Percentiles rank a stretch among this genome's conserved stretches.
Conservation (phyloP, 768 basidiomycete species). For the Guyanaporus albipodus region DNA sequence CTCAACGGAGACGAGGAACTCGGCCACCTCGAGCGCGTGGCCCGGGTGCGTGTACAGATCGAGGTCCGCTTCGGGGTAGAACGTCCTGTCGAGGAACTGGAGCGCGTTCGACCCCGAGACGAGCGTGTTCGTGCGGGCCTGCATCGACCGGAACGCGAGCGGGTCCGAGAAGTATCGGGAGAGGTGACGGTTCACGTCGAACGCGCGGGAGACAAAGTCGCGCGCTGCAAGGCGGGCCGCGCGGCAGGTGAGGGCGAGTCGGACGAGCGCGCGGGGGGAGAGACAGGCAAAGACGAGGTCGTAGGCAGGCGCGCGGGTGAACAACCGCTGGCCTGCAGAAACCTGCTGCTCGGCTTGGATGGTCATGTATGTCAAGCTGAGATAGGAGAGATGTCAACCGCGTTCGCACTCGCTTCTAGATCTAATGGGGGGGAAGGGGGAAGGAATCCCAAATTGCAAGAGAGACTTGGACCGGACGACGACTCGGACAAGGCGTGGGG, state of each 20-base stretch:
- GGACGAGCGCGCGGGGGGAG: conserved; percentile 24
- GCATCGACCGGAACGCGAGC: conserved; percentile 40
- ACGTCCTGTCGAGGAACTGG: conserved; percentile 46
- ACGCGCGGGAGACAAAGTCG: conserved; percentile 27
- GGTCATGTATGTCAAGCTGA: too few species aligned
- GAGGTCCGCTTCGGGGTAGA: conserved; percentile 46
- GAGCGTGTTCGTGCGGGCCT: conserved; percentile 41
- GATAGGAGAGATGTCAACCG: too few species aligned
- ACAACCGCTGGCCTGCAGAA: too few species aligned
- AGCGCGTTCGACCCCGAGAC: conserved; percentile 53
- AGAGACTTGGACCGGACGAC: too few species aligned
- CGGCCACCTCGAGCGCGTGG: conserved; percentile 29
- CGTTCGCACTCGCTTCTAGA: too few species aligned
- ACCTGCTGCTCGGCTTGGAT: too few species aligned
- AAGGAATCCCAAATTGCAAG: too few species aligned
- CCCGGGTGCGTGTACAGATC: conserved; percentile 45
- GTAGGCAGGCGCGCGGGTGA: conserved; percentile 19
- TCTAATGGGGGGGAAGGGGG: too few species aligned
- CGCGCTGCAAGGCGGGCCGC: conserved; percentile 11
- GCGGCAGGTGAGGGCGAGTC: conserved; percentile 23
- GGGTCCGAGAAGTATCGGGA: conserved; percentile 34
- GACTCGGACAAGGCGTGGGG: too few species aligned
- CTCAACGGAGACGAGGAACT: conserved; percentile 30
- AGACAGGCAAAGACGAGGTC: conserved; percentile 18
- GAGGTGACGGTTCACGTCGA: conserved; percentile 37